Percentiles rank a stretch among this genome's conserved stretches.
Evolutionary conservation across 306 rosid genomes (phyloP).

Genomic region (Oemleria cerasiformis): DNA sequence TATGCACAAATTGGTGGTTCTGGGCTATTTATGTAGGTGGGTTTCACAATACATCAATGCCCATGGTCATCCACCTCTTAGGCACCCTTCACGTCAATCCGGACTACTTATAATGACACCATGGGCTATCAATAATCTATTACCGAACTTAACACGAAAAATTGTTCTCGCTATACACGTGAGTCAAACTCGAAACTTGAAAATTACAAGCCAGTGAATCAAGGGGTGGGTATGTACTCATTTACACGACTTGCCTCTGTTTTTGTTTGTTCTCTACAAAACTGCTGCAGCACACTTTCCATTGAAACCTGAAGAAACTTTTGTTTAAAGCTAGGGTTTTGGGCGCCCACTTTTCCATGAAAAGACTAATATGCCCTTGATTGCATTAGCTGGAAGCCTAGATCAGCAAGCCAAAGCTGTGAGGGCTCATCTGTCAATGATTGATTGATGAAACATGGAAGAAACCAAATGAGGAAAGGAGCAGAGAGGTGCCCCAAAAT

Average conservation of each 20-base stretch:
- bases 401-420: neutral
- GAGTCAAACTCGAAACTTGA: neutral
- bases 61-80: no score
- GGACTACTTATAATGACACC: no score
- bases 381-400: neutral
- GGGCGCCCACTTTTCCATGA: neutral
- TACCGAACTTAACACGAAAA: no score
- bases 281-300: conserved; percentile 18
- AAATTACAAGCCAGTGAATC: conserved; percentile 26
- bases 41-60: no score
- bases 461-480: neutral
- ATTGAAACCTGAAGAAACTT: conserved; percentile 4
- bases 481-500: conserved; percentile 2
- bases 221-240: conserved; percentile 24
- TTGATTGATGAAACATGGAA: no score
- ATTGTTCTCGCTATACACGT: no score
- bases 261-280: neutral
- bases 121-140: no score
- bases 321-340: neutral
- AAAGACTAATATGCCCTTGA: conserved; percentile 4
- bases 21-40: no score
- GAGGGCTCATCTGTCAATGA: neutral
- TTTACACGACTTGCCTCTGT: conserved; percentile 2
- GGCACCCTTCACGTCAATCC: no score
- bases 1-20: no score